Evolutionary conservation across 2,329 filamentous ascomycete species (phyloP), one percentile per base, ranked within the genome.

Genomic region (Fusarium tuaranense): DNA sequence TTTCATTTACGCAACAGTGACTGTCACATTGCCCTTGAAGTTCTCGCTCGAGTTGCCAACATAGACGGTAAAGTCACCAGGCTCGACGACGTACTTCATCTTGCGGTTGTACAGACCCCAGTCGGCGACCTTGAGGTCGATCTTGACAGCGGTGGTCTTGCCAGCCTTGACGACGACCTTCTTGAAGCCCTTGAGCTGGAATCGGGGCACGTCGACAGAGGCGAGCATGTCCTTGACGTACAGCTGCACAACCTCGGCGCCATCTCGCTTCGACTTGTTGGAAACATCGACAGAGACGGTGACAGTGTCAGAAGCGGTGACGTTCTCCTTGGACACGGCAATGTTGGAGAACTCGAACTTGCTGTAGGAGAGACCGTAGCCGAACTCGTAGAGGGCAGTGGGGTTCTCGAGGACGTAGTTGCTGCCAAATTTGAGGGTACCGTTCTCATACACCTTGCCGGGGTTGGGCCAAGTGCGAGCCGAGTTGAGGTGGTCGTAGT

Each of bases 21-120:
- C 86, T 2, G 87, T 92, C 38, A 86, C 85, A 77, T 89, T 91
- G 0, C 84, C 84, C 72, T 86, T 86, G 65, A 92, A 78, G 80
- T 91, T 88, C 65, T 83, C 83, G 74, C 90, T 92, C 27, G 87
- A 88, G 63, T 84, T 87, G n/a, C 92, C 93, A 18, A 92, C 88
- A 65, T 87, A 84, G 12, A 94, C 84, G 7, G 86, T 82, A 80
- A 94, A 95, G 46, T 91, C 87, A 2, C 93, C 93, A 4, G 89
- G 88, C 86, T 95, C 93, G 41, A 95, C 92, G 27, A 93, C 91
- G 81, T 94, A 94, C 80, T 92, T 83, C 91, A 94, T 92, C 71
- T 86, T 86, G 1, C 86, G 88, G 79, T 91, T 83, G 55, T 90
- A 91, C 2, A 91, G 84, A 12, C 87, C 87, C 71, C 92, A 85